Percentiles rank a stretch among this genome's conserved stretches.
These are phyloP conservation scores for Coemansia sp. DNA, from an alignment of 192 early-diverging fungal genomes.

Conservation along the genomic window DNA sequence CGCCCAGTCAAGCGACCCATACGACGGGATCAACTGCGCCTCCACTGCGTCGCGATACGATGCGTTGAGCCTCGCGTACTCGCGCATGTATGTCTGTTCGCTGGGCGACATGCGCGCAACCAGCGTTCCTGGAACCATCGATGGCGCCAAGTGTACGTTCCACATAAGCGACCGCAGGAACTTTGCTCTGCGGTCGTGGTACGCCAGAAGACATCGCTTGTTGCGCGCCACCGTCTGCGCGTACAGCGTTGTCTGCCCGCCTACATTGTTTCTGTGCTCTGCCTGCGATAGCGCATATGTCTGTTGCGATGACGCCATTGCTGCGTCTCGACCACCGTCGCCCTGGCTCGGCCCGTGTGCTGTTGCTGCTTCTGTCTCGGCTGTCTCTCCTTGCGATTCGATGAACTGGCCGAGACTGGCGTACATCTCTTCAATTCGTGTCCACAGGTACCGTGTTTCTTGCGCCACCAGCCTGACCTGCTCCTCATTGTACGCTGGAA, in stretches of 20 bases:
- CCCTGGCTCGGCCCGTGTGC: neutral
- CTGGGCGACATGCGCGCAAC: slow-evolving; percentile 23
- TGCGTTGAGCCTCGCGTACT: slow-evolving; percentile 67
- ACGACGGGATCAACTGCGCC: slow-evolving; percentile 26
- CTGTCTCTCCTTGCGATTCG: slow-evolving; percentile 5
- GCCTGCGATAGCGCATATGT: slow-evolving; percentile 19
- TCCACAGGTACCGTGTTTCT: slow-evolving; percentile 71
- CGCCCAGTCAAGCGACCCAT: slow-evolving; percentile 70
- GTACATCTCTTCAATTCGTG: slow-evolving; percentile 54
- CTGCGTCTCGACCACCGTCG: neutral
- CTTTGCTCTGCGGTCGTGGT: slow-evolving; percentile 73
- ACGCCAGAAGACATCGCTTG: slow-evolving; percentile 87
- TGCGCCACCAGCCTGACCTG: slow-evolving; percentile 75
- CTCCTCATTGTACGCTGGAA: slow-evolving; percentile 79
- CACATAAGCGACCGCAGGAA: slow-evolving; percentile 67
- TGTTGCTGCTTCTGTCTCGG: neutral
- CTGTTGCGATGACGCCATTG: neutral
- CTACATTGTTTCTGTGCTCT: slow-evolving; percentile 22
- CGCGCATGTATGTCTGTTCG: slow-evolving; percentile 47
- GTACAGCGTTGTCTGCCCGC: slow-evolving; percentile 42
- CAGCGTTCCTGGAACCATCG: slow-evolving; percentile 30
- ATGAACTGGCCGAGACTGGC: slow-evolving; percentile 19
- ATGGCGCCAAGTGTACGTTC: slow-evolving; percentile 44
- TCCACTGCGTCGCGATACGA: slow-evolving; percentile 61
- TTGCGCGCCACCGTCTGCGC: slow-evolving; percentile 64